Evolutionary conservation across 768 basidiomycete species (phyloP), one percentile per base, ranked within the genome.

Genomic region (Kwoniella sp.): DNA sequence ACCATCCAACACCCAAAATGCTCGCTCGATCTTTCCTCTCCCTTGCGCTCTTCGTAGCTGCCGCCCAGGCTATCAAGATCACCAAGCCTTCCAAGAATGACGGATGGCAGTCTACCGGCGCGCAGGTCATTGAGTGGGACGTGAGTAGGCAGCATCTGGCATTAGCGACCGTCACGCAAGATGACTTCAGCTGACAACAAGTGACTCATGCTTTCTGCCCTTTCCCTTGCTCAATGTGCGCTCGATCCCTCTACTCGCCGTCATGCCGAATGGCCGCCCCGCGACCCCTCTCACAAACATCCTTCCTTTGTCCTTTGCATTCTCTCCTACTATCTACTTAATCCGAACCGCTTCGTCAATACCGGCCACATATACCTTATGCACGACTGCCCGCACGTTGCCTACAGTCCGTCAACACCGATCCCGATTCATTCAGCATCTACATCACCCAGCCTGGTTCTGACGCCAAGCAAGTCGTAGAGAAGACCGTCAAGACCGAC

Each of bases 331-430:
- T n/a, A n/a, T n/a, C n/a, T n/a, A n/a, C n/a, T n/a, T n/a, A n/a
- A n/a, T n/a, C n/a, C n/a, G n/a, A n/a, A n/a, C n/a, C 17, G 15
- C 4, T 51, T 29, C 2, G 25, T 24, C 50, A 33, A 6, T 33
- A 6, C 33, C 33, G 33, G 33, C 33, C 33, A 33, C 33, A 13
- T 33, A n/a, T n/a, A n/a, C n/a, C n/a, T n/a, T n/a, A n/a, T n/a
- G n/a, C n/a, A n/a, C n/a, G n/a, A n/a, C n/a, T n/a, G n/a, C n/a
- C n/a, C n/a, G n/a, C n/a, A n/a, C n/a, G n/a, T n/a, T n/a, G n/a
- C n/a, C n/a, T n/a, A 30, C 30, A 76, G 74, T 70, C 68, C 25
- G 74, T 76, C 62, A 33, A 29, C 27, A 71, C 71, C 44, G 74
- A 76, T 55, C 74, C 71, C 19, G 49, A 63, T 17, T 71, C 68